Evolutionary conservation across 148 eudicot genomes (phyloP).

Genomic region (Oxyria digyna): DNA sequence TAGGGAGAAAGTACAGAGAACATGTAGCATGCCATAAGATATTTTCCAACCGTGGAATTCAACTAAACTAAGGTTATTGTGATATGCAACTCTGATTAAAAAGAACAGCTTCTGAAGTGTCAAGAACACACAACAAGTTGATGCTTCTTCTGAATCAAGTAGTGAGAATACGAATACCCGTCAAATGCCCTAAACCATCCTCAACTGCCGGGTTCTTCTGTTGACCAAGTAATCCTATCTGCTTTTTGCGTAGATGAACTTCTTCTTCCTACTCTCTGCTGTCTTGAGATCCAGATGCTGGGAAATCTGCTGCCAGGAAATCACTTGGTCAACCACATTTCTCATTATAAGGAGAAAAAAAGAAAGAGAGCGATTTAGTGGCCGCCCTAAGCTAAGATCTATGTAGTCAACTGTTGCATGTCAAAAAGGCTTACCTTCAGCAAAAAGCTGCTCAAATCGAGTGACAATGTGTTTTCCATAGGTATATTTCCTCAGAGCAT

Average conservation of each 20-base stretch:
- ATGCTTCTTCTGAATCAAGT: not conserved
- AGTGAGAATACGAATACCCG: not conserved
- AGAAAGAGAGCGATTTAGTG: not conserved
- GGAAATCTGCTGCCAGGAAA: slow-evolving; percentile 1
- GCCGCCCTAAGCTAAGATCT: not conserved
- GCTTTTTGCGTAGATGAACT: not conserved
- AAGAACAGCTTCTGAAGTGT: not conserved
- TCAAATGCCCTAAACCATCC: slow-evolving; percentile 1
- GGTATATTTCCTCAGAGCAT: slow-evolving; percentile 59
- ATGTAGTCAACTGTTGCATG: not conserved
- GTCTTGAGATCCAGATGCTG: slow-evolving; percentile 2
- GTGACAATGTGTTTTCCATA: slow-evolving; percentile 63
- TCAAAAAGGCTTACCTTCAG: slow-evolving; percentile 19
- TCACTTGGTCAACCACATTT: not conserved
- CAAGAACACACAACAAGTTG: slow-evolving; percentile 1
- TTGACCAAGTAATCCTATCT: not conserved
- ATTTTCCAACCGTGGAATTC: not conserved
- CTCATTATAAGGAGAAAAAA: not conserved
- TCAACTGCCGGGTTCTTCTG: not conserved
- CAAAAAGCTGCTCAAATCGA: slow-evolving; percentile 58
- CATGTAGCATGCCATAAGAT: not conserved
- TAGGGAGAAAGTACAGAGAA: not conserved
- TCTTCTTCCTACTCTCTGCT: not conserved
- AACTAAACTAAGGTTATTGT: not conserved
- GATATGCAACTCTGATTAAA: not conserved